These are phyloP conservation scores for Shiraia sp. DNA, from an alignment of 2,329 filamentous ascomycete genomes.

Conservation along the genomic window DNA sequence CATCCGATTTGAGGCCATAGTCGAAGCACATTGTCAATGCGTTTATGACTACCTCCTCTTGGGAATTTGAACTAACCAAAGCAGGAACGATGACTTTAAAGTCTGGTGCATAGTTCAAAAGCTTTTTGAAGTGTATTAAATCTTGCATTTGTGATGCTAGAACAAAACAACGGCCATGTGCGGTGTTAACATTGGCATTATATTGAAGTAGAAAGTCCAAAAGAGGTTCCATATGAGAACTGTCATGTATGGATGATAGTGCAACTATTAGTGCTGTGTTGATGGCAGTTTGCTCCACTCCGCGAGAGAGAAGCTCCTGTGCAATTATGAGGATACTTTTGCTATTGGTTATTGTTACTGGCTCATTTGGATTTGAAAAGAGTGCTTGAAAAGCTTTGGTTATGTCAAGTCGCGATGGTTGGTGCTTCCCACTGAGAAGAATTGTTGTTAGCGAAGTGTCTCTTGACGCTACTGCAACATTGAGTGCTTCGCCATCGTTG, in stretches of 20 bases:
- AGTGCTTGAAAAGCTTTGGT: constrained; percentile 33
- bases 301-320: constrained; percentile 26
- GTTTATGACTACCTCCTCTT: constrained; percentile 51
- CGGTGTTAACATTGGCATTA: constrained; percentile 35
- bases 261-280: constrained; percentile 28
- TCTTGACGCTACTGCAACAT: constrained; percentile 58
- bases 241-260: constrained; percentile 17
- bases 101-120: constrained; percentile 51
- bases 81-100: constrained; percentile 59
- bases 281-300: constrained; percentile 35
- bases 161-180: constrained; percentile 35
- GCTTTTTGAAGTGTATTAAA: constrained; percentile 26
- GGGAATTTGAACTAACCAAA: constrained; percentile 57
- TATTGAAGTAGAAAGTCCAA: constrained; percentile 32
- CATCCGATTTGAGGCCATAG: constrained; percentile 37
- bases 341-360: constrained; percentile 2
- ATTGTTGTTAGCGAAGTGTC: constrained; percentile 55
- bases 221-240: constrained; percentile 11
- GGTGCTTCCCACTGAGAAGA: constrained; percentile 50
- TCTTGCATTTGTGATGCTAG: constrained; percentile 31
- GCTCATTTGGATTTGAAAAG: constrained; percentile 19
- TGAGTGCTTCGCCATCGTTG: constrained; percentile 59
- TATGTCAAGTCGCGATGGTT: constrained; percentile 26
- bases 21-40: constrained; percentile 61
- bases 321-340: constrained; percentile 16